Evolutionary conservation across 495 filamentous ascomycete species (phyloP), one percentile per base, ranked within the genome.

Genomic region (Penicillium pulvis): DNA sequence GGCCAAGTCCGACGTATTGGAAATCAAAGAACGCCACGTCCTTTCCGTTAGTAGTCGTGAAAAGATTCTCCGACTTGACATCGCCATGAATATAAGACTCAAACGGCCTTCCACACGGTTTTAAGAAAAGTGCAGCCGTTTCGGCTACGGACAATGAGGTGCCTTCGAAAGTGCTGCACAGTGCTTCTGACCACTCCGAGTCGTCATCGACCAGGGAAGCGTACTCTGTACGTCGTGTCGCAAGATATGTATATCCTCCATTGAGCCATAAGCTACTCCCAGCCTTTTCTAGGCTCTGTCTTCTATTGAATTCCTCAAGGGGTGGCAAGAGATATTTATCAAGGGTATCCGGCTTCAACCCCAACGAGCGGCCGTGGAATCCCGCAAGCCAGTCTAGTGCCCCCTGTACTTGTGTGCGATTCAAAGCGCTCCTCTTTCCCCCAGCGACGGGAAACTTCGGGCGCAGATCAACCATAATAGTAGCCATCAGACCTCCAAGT

Each of bases 41-140:
- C 7, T 71, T 64, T 17, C 71, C 72, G 0, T 43, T 52, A 0
- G n/a, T 39, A 1, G 62, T 70, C 7, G 72, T 76, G 56, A 76
- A 76, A n/a, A 76, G 72, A 54, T 76, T 76, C 58, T 76, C 74
- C 2, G 72, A 76, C 58, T 76, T 76, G 49, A 76, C 74, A 23
- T 76, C 74, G 41, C 74, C 74, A 43, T 76, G 74, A 11, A 76
- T 76, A 24, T 71, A 73, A 2, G 72, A 74, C 53, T 76, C 74
- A 9, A 68, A 33, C 0, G 59, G 12, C 19, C 74, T 61, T 20
- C 72, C 71, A 45, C 63, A 57, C 0, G 74, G 72, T 0, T 62
- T 70, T 9, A 76, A 51, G 24, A 69, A 57, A 11, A 59, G 52
- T 3, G 73, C 73, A 31, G 48, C 70, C 63, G 67, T 64, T 60